Conservation (phyloP, 2,329 filamentous ascomycete genomes). For the Didymosphaeria variabile region DNA sequence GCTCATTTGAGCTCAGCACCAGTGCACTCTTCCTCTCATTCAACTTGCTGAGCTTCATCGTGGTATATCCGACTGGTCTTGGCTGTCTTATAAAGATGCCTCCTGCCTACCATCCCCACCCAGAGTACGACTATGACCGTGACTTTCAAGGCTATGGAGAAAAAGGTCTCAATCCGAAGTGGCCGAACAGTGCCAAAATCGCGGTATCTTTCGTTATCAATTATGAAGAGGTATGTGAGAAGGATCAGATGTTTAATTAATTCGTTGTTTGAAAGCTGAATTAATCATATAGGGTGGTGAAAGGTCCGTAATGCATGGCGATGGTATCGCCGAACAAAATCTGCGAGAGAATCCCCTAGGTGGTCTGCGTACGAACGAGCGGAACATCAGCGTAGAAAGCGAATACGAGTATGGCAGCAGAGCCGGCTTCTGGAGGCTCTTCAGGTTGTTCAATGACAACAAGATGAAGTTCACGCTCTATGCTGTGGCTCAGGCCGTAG, state of each 20-base stretch:
- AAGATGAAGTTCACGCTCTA: constrained; percentile 62
- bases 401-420: constrained; percentile 64
- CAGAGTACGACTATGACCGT: constrained; percentile 40
- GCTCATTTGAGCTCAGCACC: background rate
- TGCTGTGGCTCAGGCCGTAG: constrained; percentile 59
- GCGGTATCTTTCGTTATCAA: constrained; percentile 52
- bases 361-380: constrained; percentile 51
- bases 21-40: background rate
- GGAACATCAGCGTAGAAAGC: constrained; percentile 58
- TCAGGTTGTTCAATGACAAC: constrained; percentile 59
- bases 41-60: background rate
- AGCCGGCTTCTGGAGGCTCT: constrained; percentile 60
- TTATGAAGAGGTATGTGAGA: constrained; percentile 42
- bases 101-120: constrained; percentile 35
- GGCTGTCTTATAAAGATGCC: constrained; percentile 25
- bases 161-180: constrained; percentile 47
- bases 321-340: constrained; percentile 41
- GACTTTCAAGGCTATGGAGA: constrained; percentile 58
- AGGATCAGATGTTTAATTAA: background rate
- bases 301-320: constrained; percentile 44
- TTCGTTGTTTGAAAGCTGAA: background rate
- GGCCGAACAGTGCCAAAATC: constrained; percentile 50
- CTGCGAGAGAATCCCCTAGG: constrained; percentile 50
- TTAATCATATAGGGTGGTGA: constrained; percentile 35
- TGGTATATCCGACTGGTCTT: background rate